Percentiles rank a stretch among this genome's conserved stretches.
phyloP scores from a whole-genome alignment of 441 rosid genomes.

The Jatropha multifida region DNA sequence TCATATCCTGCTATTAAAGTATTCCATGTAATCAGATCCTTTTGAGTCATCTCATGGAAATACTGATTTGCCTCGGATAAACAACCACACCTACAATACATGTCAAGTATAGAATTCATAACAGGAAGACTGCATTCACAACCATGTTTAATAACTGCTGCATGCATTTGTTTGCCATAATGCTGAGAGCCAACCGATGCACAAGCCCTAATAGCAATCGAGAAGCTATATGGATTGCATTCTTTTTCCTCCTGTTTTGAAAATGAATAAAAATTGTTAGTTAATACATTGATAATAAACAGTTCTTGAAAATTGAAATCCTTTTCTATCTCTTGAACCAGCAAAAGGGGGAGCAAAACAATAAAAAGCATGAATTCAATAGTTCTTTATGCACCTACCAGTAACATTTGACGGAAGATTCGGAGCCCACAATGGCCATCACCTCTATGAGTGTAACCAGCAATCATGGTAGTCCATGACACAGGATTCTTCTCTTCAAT shows the following conservation, averaged over 20 bases:
- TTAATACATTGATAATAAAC: background rate
- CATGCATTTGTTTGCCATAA: slow-evolving; percentile 70
- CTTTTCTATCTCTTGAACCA: background rate
- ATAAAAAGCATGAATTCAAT: background rate
- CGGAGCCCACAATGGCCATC: slow-evolving; percentile 57
- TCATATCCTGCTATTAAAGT: slow-evolving; percentile 77
- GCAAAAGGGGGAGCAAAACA: background rate
- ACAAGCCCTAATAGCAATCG: slow-evolving; percentile 85
- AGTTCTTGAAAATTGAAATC: background rate
- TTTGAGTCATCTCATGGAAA: slow-evolving; percentile 67
- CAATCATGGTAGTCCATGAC: slow-evolving; percentile 80
- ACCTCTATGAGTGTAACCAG: slow-evolving; percentile 81
- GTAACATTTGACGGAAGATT: slow-evolving; percentile 64
- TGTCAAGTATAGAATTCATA: slow-evolving; percentile 80
- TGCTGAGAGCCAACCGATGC: slow-evolving; percentile 54
- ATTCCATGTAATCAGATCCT: slow-evolving; percentile 84
- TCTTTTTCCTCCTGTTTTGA: slow-evolving; percentile 57
- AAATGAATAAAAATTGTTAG: slow-evolving; percentile 18
- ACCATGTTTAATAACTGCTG: slow-evolving; percentile 59
- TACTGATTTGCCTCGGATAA: slow-evolving; percentile 56
- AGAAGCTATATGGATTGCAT: slow-evolving; percentile 62
- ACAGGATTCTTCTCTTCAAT: slow-evolving; percentile 60
- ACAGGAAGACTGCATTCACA: slow-evolving; percentile 71
- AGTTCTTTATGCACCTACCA: slow-evolving; percentile 38
- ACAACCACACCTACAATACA: slow-evolving; percentile 81